Evolutionary conservation across 805 yeast genomes (phyloP).

Genomic region (Candida hispaniensis): DNA sequence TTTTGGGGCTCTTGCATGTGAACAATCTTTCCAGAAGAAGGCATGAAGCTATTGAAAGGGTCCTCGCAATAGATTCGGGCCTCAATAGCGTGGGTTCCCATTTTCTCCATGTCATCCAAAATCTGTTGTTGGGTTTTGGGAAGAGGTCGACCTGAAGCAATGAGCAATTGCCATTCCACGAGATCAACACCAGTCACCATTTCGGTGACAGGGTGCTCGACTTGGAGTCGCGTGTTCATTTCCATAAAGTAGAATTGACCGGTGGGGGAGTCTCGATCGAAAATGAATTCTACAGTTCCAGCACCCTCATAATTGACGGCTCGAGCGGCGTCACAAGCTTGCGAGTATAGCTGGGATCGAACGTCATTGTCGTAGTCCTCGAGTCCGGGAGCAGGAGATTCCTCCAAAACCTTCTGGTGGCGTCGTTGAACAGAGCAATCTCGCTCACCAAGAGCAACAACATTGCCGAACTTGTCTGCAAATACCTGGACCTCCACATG

Average conservation of each 20-base stretch:
- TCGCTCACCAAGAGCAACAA: conserved; percentile 47
- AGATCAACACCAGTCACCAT: conserved; percentile 45
- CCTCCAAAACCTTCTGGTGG: conserved; percentile 46
- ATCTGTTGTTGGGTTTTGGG: conserved; percentile 27
- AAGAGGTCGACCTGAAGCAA: conserved; percentile 28
- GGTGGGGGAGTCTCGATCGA: conserved; percentile 35
- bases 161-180: conserved; percentile 39
- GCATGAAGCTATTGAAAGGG: conserved; percentile 27
- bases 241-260: conserved; percentile 47
- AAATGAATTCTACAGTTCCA: conserved; percentile 48
- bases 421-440: conserved; percentile 49
- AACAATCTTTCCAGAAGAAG: conserved; percentile 26
- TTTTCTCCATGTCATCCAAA: conserved; percentile 16
- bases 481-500: conserved; percentile 49
- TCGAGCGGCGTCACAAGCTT: conserved; percentile 41
- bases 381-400: conserved; percentile 47
- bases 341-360: conserved; percentile 37
- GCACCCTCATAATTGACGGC: conserved; percentile 45
- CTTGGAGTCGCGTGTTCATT: conserved; percentile 48
- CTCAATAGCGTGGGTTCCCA: conserved; percentile 27
- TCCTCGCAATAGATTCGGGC: conserved; percentile 29
- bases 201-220: conserved; percentile 49
- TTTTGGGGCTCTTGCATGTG: conserved; percentile 23
- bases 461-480: conserved; percentile 45
- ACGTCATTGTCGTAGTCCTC: conserved; percentile 32